phyloP scores from a whole-genome alignment of 805 yeast species.

The Saccharomycopsis fodiens region DNA sequence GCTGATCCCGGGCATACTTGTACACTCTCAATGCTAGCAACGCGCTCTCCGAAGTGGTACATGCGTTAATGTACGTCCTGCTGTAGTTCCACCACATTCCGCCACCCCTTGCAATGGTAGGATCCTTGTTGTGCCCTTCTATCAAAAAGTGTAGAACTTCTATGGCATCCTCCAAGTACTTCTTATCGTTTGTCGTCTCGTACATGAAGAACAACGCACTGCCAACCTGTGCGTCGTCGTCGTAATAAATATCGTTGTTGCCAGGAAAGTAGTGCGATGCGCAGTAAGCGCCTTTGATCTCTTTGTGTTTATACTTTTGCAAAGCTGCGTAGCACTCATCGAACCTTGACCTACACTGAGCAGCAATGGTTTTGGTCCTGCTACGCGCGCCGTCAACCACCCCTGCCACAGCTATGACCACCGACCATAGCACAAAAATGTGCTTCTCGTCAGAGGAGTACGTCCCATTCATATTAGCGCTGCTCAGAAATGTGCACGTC shows the following conservation, averaged over 20 bases:
- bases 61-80: conserved; percentile 54
- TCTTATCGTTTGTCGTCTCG: conserved; percentile 53
- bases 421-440: conserved; percentile 52
- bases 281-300: conserved; percentile 40
- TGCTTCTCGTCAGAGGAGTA: conserved; percentile 36
- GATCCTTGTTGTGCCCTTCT: conserved; percentile 49
- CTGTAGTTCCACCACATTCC: conserved; percentile 62
- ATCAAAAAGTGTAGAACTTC: conserved; percentile 53
- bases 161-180: conserved; percentile 46
- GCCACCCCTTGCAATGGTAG: conserved; percentile 38
- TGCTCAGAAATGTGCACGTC: not conserved
- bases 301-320: conserved; percentile 38
- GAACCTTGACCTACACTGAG: not conserved
- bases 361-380: conserved; percentile 41
- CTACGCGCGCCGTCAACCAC: conserved; percentile 47
- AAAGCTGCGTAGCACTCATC: conserved; percentile 40
- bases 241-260: conserved; percentile 58
- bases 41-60: conserved; percentile 61
- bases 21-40: conserved; percentile 52
- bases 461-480: not conserved
- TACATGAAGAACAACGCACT: conserved; percentile 56
- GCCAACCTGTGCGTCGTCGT: conserved; percentile 70
- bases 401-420: conserved; percentile 52
- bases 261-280: conserved; percentile 50
- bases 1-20: conserved; percentile 37